Evolutionary conservation across 164 flowering plant genomes (phyloP), one percentile per base, ranked within the genome.

Genomic region (Annona cherimola): DNA sequence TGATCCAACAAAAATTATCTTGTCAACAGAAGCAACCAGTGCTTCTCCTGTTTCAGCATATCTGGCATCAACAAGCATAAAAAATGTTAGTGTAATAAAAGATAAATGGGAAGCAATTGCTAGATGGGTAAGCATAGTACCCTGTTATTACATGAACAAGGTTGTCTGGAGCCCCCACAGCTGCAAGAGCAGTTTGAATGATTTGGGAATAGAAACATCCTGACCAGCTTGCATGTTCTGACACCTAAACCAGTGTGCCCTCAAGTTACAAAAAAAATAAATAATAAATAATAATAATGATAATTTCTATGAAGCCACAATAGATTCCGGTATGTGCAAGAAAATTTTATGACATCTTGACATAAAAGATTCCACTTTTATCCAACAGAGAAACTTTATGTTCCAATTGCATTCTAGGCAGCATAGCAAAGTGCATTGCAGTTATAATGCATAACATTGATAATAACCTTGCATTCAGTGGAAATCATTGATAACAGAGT

Each of bases 181-280:
- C 99, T 78, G 94, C 87, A 64, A 94, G 90, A 65, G 99, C 99
- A 70, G 96, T 83, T 81, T 94, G 98, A 76, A 95, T 88, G 57
- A 95, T 93, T 66, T 90, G 87, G 66, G 81, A 72, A 79, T 95
- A 95, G 83, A 93, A 95, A 80, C 92, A 89, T 61, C 98, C 99
- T 59, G 99, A 95, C 98, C 99, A 95, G 79, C 98, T 95, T 69
- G 99, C 99, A 87, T 93, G 90, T 79, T 95, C 99, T 71, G 99
- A 95, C 73, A 95, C 96, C 99, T 95, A 73, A 72, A 85, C 50
- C 71, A 59, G 55, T n/a, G 14, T 12, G 18, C 11, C 43, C 41
- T 64, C 57, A 50, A 16, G 57, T 50, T 50, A 9, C 14, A 50
- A 9, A 16, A 9, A 50, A 50, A 50, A 50, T 26, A 26, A 26